Base-by-base conservation (phyloP, 106 monocot species). In the Dendrobium chrysotoxum region DNA sequence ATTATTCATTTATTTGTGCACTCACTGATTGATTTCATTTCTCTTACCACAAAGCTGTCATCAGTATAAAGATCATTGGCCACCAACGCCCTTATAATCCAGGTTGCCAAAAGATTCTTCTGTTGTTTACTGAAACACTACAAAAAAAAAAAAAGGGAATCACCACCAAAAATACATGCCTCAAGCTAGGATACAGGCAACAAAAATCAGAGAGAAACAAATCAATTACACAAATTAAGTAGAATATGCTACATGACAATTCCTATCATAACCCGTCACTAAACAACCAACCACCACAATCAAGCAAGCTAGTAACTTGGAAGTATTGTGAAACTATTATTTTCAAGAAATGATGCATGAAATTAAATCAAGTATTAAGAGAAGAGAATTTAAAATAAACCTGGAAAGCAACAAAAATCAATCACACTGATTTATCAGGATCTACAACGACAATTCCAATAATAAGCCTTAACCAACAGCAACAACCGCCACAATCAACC, bases 21-120 rank as follows among this genome's bases (percentile, higher is more conserved):
- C n/a, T 44, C 6, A 42, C 20, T 76, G 45, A 79, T 40, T 40
- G 40, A 77, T 30, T 54, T 77, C 50, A 53, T n/a, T 78, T 65
- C 6, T 73, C 88, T 54, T 90, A 94, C 96, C 92, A 94, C 94
- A 90, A 97, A 97, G 82, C 97, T 97, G 76, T 97, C 94, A 83
- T 94, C 94, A 71, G 97, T 97, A 50, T 89, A 89, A 8, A 97
- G 87, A 80, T 97, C 94, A 88, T 97, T 97, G 78, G 92, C 94
- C 40, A 94, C 72, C 78, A 97, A 85, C 11, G 94, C 94, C 79
- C 81, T 94, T 72, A 93, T 77, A 45, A 72, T 89, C 97, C 97
- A 97, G 77, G 88, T 89, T 79, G 86, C 79, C 75, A 97, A 45
- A 77, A 83, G 77, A 83, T 91, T 91, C 55, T 92, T 94, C 85